Evolutionary conservation across 805 yeast species (phyloP).

Genomic region (Wickerhamomyces strasburgensis): DNA sequence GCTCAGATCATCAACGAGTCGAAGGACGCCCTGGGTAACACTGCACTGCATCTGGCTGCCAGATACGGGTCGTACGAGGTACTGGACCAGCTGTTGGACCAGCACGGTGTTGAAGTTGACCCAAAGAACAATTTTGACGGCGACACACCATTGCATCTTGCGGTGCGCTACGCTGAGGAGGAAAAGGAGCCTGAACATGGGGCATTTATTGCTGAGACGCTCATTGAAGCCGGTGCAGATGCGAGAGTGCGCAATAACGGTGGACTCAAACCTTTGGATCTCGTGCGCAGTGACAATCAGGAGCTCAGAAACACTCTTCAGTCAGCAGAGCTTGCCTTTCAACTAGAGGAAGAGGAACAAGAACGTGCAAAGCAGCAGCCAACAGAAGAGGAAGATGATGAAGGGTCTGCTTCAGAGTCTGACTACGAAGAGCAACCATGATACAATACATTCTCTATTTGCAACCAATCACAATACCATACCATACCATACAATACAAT

Average conservation of each 20-base stretch:
- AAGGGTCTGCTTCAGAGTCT: constrained; percentile 21
- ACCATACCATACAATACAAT: constrained; percentile 3
- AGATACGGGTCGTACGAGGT: constrained; percentile 81
- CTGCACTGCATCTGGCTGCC: constrained; percentile 79
- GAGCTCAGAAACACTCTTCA: constrained; percentile 61
- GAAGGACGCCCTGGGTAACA: constrained; percentile 71
- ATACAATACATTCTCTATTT: too few relatives aligned
- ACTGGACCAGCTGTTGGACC: constrained; percentile 74
- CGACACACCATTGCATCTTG: constrained; percentile 86
- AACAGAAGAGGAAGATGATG: constrained; percentile 28
- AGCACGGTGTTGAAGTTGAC: constrained; percentile 88
- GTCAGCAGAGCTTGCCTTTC: constrained; percentile 76
- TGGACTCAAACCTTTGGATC: constrained; percentile 72
- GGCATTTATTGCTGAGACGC: constrained; percentile 65
- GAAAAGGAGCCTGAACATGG: constrained; percentile 82
- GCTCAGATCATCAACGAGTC: constrained; percentile 61
- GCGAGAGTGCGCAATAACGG: constrained; percentile 55
- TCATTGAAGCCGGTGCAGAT: constrained; percentile 90
- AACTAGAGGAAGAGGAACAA: constrained; percentile 29
- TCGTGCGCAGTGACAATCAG: constrained; percentile 50
- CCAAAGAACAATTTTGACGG: constrained; percentile 67
- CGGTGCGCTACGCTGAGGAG: constrained; percentile 64
- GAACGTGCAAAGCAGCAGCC: constrained; percentile 31
- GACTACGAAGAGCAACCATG: constrained; percentile 14
- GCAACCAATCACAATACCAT: too few relatives aligned